These are phyloP conservation scores for Elsinoe ampelina DNA, from an alignment of 2,329 filamentous ascomycete genomes.

Conservation along the genomic window DNA sequence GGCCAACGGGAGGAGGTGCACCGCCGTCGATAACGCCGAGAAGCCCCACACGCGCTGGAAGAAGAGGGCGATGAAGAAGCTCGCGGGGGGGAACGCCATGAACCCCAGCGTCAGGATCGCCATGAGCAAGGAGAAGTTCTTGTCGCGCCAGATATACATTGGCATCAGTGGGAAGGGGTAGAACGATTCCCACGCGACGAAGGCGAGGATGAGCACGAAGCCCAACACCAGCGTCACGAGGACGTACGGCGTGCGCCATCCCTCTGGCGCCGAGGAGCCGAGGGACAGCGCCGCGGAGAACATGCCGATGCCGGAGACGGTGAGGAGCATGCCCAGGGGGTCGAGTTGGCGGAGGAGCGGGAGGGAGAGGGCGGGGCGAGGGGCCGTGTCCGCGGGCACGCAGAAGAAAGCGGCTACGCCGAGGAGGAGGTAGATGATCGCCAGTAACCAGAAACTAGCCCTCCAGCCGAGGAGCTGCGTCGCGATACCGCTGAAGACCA, in stretches of 20 bases:
- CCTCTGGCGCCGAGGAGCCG: conserved; percentile 47
- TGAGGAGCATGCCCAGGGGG: conserved; percentile 49
- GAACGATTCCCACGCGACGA: conserved; percentile 54
- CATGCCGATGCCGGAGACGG: conserved; percentile 56
- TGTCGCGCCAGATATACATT: conserved; percentile 52
- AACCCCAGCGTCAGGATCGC: conserved; percentile 50
- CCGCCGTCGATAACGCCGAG: conserved; percentile 49
- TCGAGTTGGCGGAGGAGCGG: conserved; percentile 51
- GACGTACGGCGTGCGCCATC: conserved; percentile 55
- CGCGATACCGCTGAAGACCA: conserved; percentile 54
- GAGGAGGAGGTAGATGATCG: conserved; percentile 55
- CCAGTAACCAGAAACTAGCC: conserved; percentile 51
- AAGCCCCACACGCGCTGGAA: conserved; percentile 49
- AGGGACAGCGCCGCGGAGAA: conserved; percentile 52
- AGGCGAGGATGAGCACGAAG: conserved; percentile 44
- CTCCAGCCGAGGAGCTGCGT: conserved; percentile 55
- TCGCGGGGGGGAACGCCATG: conserved; percentile 51
- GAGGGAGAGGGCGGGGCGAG: conserved; percentile 36
- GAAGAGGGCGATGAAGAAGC: conserved; percentile 57
- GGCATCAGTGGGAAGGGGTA: conserved; percentile 38
- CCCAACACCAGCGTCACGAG: conserved; percentile 55
- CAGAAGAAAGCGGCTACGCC: conserved; percentile 51
- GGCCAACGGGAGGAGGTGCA: conserved; percentile 57
- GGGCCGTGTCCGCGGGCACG: conserved; percentile 47
- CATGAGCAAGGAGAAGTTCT: conserved; percentile 56